Conservation (phyloP, 257 asterid genomes). For the Solanum dulcamara region DNA sequence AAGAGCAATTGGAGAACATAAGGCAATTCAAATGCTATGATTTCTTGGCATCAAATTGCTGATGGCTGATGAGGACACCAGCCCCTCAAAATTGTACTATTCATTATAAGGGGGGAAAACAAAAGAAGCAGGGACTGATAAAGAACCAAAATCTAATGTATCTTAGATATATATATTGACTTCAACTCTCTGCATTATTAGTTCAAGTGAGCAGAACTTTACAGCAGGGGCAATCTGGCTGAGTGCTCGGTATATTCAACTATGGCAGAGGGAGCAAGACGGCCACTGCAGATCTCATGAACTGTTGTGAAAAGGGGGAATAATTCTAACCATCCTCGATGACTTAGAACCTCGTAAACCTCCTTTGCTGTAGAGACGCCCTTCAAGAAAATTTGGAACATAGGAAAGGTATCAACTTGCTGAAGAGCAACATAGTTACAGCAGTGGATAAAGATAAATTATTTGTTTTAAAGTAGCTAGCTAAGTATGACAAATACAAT, state of each 20-base stretch:
- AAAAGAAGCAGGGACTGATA: not conserved
- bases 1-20: not conserved
- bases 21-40: not conserved
- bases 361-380: conserved; percentile 91
- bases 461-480: not conserved
- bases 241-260: conserved; percentile 53
- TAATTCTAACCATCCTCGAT: conserved; percentile 70
- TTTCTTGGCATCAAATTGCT: not conserved
- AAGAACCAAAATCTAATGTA: not conserved
- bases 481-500: not conserved
- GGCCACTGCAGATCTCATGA: conserved; percentile 77
- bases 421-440: not conserved
- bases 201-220: conserved; percentile 32
- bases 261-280: conserved; percentile 66
- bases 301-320: conserved; percentile 90
- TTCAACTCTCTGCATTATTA: not conserved
- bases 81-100: not conserved
- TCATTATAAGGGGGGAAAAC: not conserved
- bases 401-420: not conserved
- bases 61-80: not conserved
- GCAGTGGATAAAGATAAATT: not conserved
- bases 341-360: conserved; percentile 63
- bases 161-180: not conserved
- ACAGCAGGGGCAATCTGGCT: conserved; percentile 39
- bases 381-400: conserved; percentile 15